Evolutionary conservation across 768 basidiomycete genomes (phyloP).

Genomic region (Jaapia argillacea): DNA sequence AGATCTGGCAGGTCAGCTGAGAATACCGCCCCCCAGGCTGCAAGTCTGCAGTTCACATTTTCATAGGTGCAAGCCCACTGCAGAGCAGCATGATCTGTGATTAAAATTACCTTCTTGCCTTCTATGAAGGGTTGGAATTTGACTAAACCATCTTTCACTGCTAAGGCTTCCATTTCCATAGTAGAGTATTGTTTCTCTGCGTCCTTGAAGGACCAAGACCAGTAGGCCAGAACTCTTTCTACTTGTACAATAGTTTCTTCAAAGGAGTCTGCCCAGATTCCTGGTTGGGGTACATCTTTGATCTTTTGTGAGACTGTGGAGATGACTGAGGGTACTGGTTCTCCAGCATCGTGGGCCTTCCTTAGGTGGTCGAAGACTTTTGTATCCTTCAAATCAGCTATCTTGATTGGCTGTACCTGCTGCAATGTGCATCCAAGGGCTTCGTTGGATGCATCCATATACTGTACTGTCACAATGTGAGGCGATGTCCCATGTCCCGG

Average conservation of each 20-base stretch:
- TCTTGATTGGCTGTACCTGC: slow-evolving; percentile 15
- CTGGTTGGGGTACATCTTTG: no score
- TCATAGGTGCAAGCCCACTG: slow-evolving; percentile 15
- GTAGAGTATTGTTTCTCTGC: slow-evolving; percentile 11
- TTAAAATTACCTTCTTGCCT: slow-evolving; percentile 1
- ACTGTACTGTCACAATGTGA: no score
- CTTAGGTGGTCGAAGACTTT: slow-evolving; percentile 8
- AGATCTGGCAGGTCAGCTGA: slow-evolving; percentile 18
- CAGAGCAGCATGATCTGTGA: slow-evolving; percentile 19
- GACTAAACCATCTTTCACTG: slow-evolving; percentile 9
- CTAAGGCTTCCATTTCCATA: slow-evolving; percentile 12
- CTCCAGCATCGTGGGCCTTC: slow-evolving; percentile 2
- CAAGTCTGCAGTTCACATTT: slow-evolving; percentile 14
- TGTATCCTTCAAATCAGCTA: no score
- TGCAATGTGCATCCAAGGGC: slow-evolving; percentile 13
- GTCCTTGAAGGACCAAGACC: slow-evolving; percentile 11
- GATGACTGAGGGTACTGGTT: slow-evolving; percentile 2
- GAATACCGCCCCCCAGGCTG: slow-evolving; percentile 23
- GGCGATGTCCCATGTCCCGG: no score
- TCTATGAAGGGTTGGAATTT: no score
- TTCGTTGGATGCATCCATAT: slow-evolving; percentile 21
- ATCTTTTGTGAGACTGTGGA: no score
- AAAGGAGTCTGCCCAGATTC: no score
- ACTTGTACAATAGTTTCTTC: slow-evolving; percentile 11
- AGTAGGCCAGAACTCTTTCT: slow-evolving; percentile 13